Evolutionary conservation across 2,329 filamentous ascomycete species (phyloP).

Genomic region (Ampelomyces quisqualis): DNA sequence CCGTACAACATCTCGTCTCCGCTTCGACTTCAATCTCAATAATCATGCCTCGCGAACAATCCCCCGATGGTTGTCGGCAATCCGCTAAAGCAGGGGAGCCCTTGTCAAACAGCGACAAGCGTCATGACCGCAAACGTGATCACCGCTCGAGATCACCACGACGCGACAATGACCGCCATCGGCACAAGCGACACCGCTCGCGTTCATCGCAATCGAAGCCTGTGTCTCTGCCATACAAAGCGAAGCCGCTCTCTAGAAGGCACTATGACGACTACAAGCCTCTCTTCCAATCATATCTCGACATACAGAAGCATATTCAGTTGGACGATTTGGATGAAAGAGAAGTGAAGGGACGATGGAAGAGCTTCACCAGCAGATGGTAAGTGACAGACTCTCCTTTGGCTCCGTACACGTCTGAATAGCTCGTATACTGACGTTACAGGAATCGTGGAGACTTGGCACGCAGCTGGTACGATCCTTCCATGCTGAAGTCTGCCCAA

Average conservation of each 20-base stretch:
- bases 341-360: conserved; percentile 85
- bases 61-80: too few relatives aligned
- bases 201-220: conserved; percentile 32
- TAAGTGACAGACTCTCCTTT: conserved; percentile 42
- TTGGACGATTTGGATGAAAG: conserved; percentile 68
- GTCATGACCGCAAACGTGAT: conserved; percentile 35
- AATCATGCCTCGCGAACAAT: too few relatives aligned
- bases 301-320: conserved; percentile 78
- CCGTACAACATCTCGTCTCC: too few relatives aligned
- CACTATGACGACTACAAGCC: conserved; percentile 67
- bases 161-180: conserved; percentile 23
- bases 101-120: too few relatives aligned
- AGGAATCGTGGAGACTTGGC: conserved; percentile 84
- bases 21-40: too few relatives aligned
- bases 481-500: conserved; percentile 60
- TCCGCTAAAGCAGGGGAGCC: too few relatives aligned
- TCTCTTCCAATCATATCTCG: conserved; percentile 80
- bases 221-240: conserved; percentile 61
- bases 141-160: conserved; percentile 41
- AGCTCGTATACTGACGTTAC: conserved; percentile 48
- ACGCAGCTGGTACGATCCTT: conserved; percentile 90
- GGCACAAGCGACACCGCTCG: conserved; percentile 34
- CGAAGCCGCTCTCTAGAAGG: conserved; percentile 65
- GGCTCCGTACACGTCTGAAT: neutral
- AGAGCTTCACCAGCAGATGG: conserved; percentile 90